Evolutionary conservation across 202 grass and related monocot genomes (phyloP), one percentile per base, ranked within the genome.

Genomic region (Elaeis oleifera): DNA sequence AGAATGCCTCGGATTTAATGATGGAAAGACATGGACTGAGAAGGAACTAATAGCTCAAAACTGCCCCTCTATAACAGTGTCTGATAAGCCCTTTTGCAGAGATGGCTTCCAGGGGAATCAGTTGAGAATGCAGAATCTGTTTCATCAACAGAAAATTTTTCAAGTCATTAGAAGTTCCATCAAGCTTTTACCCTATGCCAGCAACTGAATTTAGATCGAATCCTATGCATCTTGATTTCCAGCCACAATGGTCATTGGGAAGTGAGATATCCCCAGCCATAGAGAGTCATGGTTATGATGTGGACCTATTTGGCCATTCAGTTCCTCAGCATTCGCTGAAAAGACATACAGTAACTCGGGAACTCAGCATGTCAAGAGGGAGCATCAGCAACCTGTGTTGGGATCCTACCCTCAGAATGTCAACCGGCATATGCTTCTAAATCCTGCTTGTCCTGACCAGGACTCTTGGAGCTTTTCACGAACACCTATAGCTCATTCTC

Each of bases 1-100:
- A 60, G 68, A 79, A 15, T 14, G 18, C 26, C 25, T 36, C 18
- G 64, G 26, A 75, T 76, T 78, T 60, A 71, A 85, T 69, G 64
- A 66, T 50, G 70, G 67, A 18, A 63, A 53, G 4, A 21, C 22
- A 51, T 66, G 64, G 73, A 50, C 82, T 61, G 24, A 70, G 49
- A 59, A 54, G 69, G 63, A 50, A 49, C 23, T 59, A 16, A 44
- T 54, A 58, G 74, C 16, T 67, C 26, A 51, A 65, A 64, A 56
- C 19, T 25, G 74, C 62, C 28, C 23, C 50, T 31, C 49, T 20
- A 71, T 29, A 4, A 67, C 51, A 17, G 16, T 39, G 16, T 55
- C 18, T 18, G 31, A n/a, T 26, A 54, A 13, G 11, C 17, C 64
- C 27, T 15, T 32, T 32, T 54, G 23, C 18, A 67, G 17, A 67